phyloP scores from a whole-genome alignment of 2,329 filamentous ascomycete genomes.

The Ophiosphaerella herpotricha region DNA sequence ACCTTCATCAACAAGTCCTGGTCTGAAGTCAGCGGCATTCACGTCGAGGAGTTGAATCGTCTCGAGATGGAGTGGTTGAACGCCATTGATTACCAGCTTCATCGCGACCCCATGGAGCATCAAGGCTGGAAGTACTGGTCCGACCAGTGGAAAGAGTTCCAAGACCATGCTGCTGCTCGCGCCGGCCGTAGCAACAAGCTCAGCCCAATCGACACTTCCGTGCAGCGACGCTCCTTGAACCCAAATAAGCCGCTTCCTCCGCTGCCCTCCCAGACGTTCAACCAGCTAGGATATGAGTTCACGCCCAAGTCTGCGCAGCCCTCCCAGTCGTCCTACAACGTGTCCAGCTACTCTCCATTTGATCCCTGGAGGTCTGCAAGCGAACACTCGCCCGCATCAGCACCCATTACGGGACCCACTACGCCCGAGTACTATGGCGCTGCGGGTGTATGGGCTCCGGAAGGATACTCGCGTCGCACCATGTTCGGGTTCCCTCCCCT shows the following conservation, averaged over 20 bases:
- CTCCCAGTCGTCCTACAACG: conserved; percentile 45
- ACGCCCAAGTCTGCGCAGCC: conserved; percentile 43
- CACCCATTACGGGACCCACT: conserved; percentile 58
- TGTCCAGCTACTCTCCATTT: conserved; percentile 43
- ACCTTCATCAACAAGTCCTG: conserved; percentile 97
- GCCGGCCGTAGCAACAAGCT: conserved; percentile 51
- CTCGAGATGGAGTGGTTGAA: conserved; percentile 88
- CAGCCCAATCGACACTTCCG: conserved; percentile 68
- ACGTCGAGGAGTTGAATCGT: conserved; percentile 79
- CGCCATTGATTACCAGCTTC: conserved; percentile 81
- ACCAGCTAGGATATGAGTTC: conserved; percentile 39
- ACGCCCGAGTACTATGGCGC: conserved; percentile 59
- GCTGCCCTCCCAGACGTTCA: conserved; percentile 48
- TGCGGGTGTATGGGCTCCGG: conserved; percentile 55
- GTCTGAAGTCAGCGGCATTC: conserved; percentile 92
- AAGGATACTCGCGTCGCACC: conserved; percentile 49
- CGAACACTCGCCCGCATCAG: conserved; percentile 58
- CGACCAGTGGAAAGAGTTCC: conserved; percentile 68
- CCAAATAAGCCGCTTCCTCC: conserved; percentile 52
- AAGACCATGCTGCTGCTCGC: conserved; percentile 54
- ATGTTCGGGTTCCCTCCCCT: conserved; percentile 48
- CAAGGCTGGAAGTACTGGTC: conserved; percentile 72
- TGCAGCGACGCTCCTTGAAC: conserved; percentile 57
- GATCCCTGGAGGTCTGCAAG: conserved; percentile 51
- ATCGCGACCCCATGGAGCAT: conserved; percentile 79